Evolutionary conservation across 495 filamentous ascomycete species (phyloP), one percentile per base, ranked within the genome.

Genomic region (Penicillium turbatum): DNA sequence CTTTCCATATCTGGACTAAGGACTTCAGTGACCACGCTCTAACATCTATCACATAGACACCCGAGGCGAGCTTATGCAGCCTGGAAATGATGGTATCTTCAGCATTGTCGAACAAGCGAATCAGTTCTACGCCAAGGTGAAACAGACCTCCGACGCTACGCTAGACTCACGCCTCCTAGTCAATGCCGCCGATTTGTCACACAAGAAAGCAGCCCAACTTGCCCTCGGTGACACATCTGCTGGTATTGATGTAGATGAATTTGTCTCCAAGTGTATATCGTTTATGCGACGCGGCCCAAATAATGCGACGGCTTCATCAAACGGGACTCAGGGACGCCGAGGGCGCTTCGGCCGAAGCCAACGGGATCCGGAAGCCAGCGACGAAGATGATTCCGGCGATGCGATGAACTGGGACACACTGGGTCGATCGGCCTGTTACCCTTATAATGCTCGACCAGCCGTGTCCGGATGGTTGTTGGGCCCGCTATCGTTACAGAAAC

Each of bases 71-170:
- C 87, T 75, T 56, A 61, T 90, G 35, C 75, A 81, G 29, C 71
- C 77, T 0, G 78, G 79, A 26, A 86, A 84, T 8, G 69, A 72
- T 47, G 85, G 85, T 17, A 67, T 97, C 6, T 58, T 78, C 34
- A 71, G 82, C 11, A 86, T 82, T 3, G 57, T 97, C 5, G 51
- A 77, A 6, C 75, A 79, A 54, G 83, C 86, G 2, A 86, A 97
- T 62, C 56, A 73, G 3, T 67, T 85, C 9, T 86, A 85, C 61
- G 67, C 67, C 26, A 73, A 82, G 31, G 90, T 97, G 44, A 93
- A 89, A 57, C 92, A 97, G 63, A 95, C 93, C 1, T 81, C 82
- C n/a, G 95, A 99, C 65, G 93, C 93, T 1, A 90, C 86, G 3
- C 84, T 96, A 52, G 93, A 99, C 62, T 88, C 92, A 0, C 84